Base-by-base conservation (phyloP, 768 basidiomycete species). In the Hypholoma fasciculare region DNA sequence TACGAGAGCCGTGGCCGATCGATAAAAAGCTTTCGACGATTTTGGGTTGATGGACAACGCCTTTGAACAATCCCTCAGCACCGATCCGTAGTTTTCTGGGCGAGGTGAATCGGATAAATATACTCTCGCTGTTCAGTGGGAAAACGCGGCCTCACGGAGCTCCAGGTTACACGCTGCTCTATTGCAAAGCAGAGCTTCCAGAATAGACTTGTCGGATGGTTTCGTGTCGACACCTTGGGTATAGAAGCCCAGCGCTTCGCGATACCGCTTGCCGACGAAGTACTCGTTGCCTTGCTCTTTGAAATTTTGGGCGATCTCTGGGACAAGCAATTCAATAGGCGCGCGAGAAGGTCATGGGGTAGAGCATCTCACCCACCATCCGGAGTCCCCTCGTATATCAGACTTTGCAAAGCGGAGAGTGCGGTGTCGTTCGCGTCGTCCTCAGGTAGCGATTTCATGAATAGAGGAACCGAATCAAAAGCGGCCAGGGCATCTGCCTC, bases 281-380 rank as follows among this genome's bases (percentile, higher is more conserved):
- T 96, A 93, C 55, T 96, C 94, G 69, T 98, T 98, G 4, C 95
- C 97, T 69, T 96, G 93, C 53, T 93, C 87, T 71, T 97, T 98
- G 74, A 98, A 97, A 67, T 91, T 95, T 60, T 85, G 81, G 1
- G 96, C 94, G 62, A 94, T 78, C 71, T 98, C 97, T 96, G 26
- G 42, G 23, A 23, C 1, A 23, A 0, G 23, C 44, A 30, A 39
- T 38, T 64, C 43, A 62, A 34, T 37, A 34, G 27, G 23, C 23
- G 43, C 20, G 20, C 17, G 47, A 47, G n/a, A 26, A 42, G 48
- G 39, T 39, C 27, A 12, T 26, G 16, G 39, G 52, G 34, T 43
- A 50, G 34, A 49, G 30, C 9, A 20, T 52, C 69, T 72, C 66
- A 84, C 92, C 67, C 69, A 98, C 96, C 96, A 77, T 98, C 92